Conservation (phyloP, 768 basidiomycete genomes). For the Termitomyces sp. region DNA sequence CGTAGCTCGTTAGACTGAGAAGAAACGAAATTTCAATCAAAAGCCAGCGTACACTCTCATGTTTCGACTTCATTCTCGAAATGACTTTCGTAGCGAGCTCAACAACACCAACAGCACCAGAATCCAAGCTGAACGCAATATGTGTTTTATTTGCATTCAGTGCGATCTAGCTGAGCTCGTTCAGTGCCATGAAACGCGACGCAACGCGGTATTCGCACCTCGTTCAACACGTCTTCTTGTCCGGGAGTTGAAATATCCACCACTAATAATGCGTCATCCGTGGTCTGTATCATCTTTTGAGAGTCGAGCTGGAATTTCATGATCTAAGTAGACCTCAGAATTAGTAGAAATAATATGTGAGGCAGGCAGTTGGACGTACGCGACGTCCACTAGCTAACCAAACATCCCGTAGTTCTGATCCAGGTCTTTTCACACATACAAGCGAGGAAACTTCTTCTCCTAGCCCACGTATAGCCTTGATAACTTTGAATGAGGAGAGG, state of each 20-base stretch:
- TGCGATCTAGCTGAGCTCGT: slow-evolving; percentile 54
- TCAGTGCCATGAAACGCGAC: slow-evolving; percentile 16
- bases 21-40: not conserved
- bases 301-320: slow-evolving; percentile 45
- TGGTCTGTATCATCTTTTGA: slow-evolving; percentile 49
- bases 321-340: slow-evolving; percentile 19
- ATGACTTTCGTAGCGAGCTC: slow-evolving; percentile 49
- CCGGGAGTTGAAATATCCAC: slow-evolving; percentile 44
- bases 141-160: slow-evolving; percentile 51
- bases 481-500: slow-evolving; percentile 53
- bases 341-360: not conserved
- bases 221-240: slow-evolving; percentile 52
- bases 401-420: slow-evolving; percentile 40
- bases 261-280: slow-evolving; percentile 42
- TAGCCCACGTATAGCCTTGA: slow-evolving; percentile 59
- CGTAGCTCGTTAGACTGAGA: not conserved
- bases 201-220: slow-evolving; percentile 41
- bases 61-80: slow-evolving; percentile 57
- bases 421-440: slow-evolving; percentile 37
- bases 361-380: slow-evolving; percentile 31
- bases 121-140: slow-evolving; percentile 70
- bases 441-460: slow-evolving; percentile 63
- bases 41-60: slow-evolving; percentile 51
- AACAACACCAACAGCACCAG: slow-evolving; percentile 63
- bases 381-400: slow-evolving; percentile 67